Conservation (phyloP, 202 grass and related monocot genomes). For the Panicum virgatum region DNA sequence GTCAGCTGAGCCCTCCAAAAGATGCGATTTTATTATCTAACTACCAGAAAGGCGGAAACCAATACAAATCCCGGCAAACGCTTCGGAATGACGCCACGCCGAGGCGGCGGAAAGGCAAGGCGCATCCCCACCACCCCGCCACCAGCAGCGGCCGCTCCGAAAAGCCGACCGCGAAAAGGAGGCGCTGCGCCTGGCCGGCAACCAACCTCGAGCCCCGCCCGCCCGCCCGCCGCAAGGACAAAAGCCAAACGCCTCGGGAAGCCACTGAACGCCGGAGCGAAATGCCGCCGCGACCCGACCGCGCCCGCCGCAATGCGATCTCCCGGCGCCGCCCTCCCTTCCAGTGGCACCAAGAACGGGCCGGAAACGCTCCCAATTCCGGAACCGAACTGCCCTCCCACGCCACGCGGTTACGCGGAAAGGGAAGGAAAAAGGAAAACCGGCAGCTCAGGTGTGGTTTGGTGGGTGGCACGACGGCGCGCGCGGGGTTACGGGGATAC, state of each 20-base stretch:
- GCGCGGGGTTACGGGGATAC: conserved; percentile 31
- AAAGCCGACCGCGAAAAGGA: conserved; percentile 32
- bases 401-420: not conserved
- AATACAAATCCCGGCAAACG: not conserved
- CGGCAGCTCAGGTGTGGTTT: conserved; percentile 5
- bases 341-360: not conserved
- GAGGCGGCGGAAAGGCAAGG: conserved; percentile 51
- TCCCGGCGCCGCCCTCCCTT: not conserved
- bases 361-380: not conserved
- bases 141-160: conserved; percentile 17
- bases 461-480: conserved; percentile 46
- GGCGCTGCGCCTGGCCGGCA: conserved; percentile 9
- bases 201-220: conserved; percentile 30
- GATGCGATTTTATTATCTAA: conserved; percentile 26
- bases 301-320: not conserved
- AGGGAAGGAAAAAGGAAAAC: not conserved
- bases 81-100: conserved; percentile 47
- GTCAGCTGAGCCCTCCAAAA: not conserved
- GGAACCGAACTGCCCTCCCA: not conserved
- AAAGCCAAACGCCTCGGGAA: not conserved
- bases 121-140: conserved; percentile 45
- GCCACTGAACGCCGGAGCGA: not conserved
- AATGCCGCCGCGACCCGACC: conserved; percentile 6
- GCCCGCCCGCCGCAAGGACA: not conserved
- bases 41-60: conserved; percentile 24